Base-by-base conservation (phyloP, 768 basidiomycete genomes). In the Suillus spraguei region DNA sequence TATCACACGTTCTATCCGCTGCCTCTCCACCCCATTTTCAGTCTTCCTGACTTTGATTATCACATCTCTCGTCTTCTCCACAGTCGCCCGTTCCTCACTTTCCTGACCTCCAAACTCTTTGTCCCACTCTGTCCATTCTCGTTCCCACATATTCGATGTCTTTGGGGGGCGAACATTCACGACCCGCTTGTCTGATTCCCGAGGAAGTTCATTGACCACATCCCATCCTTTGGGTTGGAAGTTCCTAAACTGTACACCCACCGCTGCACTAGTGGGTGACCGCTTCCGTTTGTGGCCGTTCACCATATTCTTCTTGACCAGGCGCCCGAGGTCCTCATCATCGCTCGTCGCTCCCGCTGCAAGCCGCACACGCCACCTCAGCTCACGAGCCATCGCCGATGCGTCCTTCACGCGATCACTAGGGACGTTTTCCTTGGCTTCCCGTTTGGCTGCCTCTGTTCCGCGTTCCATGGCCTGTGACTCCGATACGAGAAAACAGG, bases 391-490 rank as follows among this genome's bases (percentile, higher is more conserved):
- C 60, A 94, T 72, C 3, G 89, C 90, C 4, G 90, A 78, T 20
- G 90, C 84, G 76, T 97, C 95, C 71, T 91, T 92, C 63, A 95
- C 85, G 60, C 87, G 85, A 67, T 96, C 95, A 10, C 72, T 68
- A 1, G 95, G 95, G 22, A 97, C 86, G 63, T 91, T 86, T 60
- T 96, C 95, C 70, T 85, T 90, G 3, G 86, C 85, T 68, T 94
- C 88, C 70, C 88, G 90, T 76, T 88, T 91, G 52, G 85, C 85
- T 53, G 85, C 78, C 11, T 94, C 92, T 16, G 81, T 79, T 17
- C 87, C 89, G 44, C 83, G 83, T 68, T 96, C 92, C 67, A 97
- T 81, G 9, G 82, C 79, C 32, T 87, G 85, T 14, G 81, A 85
- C 74, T 99, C 94, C 4, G 83, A 81, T 16, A 97, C 86, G 49